Evolutionary conservation across 345 rosid genomes (phyloP).

Genomic region (Stellera chamaejasme): DNA sequence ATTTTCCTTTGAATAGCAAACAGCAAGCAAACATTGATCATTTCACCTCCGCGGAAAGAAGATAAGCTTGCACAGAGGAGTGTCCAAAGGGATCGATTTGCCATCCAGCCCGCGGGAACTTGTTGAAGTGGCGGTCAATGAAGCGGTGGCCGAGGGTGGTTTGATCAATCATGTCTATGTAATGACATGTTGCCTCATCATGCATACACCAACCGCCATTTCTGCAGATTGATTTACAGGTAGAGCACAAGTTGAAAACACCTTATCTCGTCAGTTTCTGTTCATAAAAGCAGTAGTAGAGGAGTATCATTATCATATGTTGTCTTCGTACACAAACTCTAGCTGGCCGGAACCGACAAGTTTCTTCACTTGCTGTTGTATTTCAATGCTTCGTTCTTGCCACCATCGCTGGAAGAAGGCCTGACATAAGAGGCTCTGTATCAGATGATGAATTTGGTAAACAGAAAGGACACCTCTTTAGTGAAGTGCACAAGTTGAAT

Average conservation of each 20-base stretch:
- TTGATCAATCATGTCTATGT: slow-evolving; percentile 81
- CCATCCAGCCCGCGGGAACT: slow-evolving; percentile 74
- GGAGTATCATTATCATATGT: too few species aligned
- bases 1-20: too few species aligned
- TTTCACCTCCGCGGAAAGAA: slow-evolving; percentile 58
- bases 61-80: slow-evolving; percentile 77
- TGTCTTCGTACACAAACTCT: slow-evolving; percentile 53
- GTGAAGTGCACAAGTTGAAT: too few species aligned
- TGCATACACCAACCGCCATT: slow-evolving; percentile 90
- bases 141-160: slow-evolving; percentile 57
- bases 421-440: slow-evolving; percentile 6
- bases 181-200: slow-evolving; percentile 68
- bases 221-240: slow-evolving; percentile 26
- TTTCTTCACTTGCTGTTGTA: slow-evolving; percentile 44
- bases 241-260: not conserved
- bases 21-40: not conserved
- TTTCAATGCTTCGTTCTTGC: slow-evolving; percentile 44
- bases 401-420: slow-evolving; percentile 81
- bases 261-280: too few species aligned
- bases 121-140: slow-evolving; percentile 49
- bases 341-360: slow-evolving; percentile 53
- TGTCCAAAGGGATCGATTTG: slow-evolving; percentile 89
- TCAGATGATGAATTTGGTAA: too few species aligned
- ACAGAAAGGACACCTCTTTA: too few species aligned
- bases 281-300: too few species aligned